phyloP scores from a whole-genome alignment of 345 rosid species.

The Triadica sebifera region DNA sequence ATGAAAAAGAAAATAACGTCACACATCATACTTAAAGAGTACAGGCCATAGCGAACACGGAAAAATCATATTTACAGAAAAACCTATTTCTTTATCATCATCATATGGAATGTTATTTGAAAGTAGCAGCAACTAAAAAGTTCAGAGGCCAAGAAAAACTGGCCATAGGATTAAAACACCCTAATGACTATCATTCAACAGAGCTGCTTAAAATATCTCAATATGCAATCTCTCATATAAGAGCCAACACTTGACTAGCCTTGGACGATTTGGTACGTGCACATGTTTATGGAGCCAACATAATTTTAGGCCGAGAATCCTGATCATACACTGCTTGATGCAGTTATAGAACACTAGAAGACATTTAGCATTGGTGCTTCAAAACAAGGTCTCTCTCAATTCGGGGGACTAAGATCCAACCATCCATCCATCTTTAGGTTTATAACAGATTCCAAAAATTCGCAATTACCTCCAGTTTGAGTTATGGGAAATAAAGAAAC shows the following conservation, averaged over 20 bases:
- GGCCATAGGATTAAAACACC: slow-evolving; percentile 8
- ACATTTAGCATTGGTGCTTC: background rate
- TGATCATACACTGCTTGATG: slow-evolving; percentile 1
- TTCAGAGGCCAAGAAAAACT: slow-evolving; percentile 3
- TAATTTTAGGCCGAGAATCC: background rate
- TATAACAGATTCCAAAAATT: background rate
- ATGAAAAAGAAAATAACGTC: background rate
- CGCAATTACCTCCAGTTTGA: slow-evolving; percentile 22
- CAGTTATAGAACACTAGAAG: background rate
- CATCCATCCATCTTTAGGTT: background rate
- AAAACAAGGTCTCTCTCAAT: slow-evolving; percentile 17
- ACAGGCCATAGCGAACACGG: background rate
- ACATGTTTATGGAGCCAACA: background rate
- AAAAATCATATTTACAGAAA: slow-evolving; percentile 2
- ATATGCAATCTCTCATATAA: background rate
- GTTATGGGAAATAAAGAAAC: slow-evolving; percentile 59
- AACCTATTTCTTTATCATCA: background rate
- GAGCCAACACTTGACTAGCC: background rate
- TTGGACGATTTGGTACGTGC: background rate
- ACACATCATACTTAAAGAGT: background rate
- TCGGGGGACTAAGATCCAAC: slow-evolving; percentile 5
- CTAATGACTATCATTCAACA: slow-evolving; percentile 5
- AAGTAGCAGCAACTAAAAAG: background rate
- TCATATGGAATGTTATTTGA: background rate
- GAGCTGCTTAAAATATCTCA: slow-evolving; percentile 5